A percentile compares a stretch with the other conserved stretches of the same genome.
Conservation (phyloP, 495 filamentous ascomycete species). For the Aspergillus affinis region DNA sequence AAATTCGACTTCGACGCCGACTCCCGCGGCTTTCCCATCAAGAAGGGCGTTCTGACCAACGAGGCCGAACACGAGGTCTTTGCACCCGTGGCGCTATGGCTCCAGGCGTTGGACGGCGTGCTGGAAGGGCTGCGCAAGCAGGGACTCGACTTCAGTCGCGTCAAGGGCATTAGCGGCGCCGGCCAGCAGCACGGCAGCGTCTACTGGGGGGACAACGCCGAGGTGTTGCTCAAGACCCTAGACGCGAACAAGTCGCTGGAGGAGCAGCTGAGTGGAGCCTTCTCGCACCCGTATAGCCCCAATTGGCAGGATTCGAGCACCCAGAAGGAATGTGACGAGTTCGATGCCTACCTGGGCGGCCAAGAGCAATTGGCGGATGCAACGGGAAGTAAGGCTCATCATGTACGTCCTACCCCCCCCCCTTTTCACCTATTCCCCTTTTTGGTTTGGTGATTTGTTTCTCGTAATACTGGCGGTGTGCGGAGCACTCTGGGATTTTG, state of each 20-base stretch:
- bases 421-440: background rate
- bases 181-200: constrained; percentile 98
- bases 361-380: constrained; percentile 67
- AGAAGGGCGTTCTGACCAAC: constrained; percentile 83
- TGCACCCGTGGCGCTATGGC: constrained; percentile 90
- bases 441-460: constrained; percentile 1
- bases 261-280: constrained; percentile 69
- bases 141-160: constrained; percentile 72
- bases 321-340: constrained; percentile 83
- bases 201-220: constrained; percentile 79
- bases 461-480: background rate
- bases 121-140: constrained; percentile 67
- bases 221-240: constrained; percentile 59
- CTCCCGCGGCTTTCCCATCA: constrained; percentile 69
- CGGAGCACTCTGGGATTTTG: background rate
- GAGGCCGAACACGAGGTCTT: constrained; percentile 81
- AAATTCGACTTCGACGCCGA: constrained; percentile 73
- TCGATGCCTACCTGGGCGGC: constrained; percentile 69
- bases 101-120: constrained; percentile 87
- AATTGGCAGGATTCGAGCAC: constrained; percentile 99
- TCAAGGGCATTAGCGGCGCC: constrained; percentile 84
- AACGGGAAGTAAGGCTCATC: constrained; percentile 91
- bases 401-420: constrained; percentile 57
- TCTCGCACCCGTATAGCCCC: constrained; percentile 84
- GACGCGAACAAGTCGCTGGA: constrained; percentile 59